Evolutionary conservation across 1,139 yeast species (phyloP).

Genomic region (Taphrina deformans): DNA sequence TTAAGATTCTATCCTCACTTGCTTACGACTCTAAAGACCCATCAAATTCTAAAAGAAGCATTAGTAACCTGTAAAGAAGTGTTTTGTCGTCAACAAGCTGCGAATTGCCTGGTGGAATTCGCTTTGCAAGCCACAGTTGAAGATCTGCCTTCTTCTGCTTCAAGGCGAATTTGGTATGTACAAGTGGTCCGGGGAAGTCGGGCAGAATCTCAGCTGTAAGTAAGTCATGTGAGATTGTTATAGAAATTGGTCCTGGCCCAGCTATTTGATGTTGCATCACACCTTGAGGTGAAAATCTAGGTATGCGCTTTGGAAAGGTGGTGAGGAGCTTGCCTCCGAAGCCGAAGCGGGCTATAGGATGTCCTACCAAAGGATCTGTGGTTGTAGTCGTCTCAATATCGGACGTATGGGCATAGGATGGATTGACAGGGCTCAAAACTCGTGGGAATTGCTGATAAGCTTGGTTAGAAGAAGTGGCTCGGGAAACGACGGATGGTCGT

Average conservation of each 20-base stretch:
- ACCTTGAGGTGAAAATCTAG: slow-evolving; percentile 14
- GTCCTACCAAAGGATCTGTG: slow-evolving; percentile 10
- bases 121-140: slow-evolving; percentile 10
- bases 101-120: neutral
- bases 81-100: neutral
- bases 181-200: slow-evolving; percentile 24
- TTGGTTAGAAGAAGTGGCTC: slow-evolving; percentile 10
- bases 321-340: slow-evolving; percentile 51
- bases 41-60: slow-evolving; percentile 9
- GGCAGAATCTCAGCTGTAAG: neutral
- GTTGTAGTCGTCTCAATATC: neutral
- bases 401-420: neutral
- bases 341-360: slow-evolving; percentile 64
- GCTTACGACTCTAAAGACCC: slow-evolving; percentile 13
- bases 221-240: neutral
- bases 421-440: neutral
- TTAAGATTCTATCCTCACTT: neutral
- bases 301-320: slow-evolving; percentile 48
- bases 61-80: slow-evolving; percentile 5
- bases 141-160: slow-evolving; percentile 20
- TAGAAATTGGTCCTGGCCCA: neutral
- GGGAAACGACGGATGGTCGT: neutral
- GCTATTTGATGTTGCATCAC: slow-evolving; percentile 10
- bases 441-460: slow-evolving; percentile 14
- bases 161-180: slow-evolving; percentile 2